Evolutionary conservation across 495 filamentous ascomycete genomes (phyloP), one percentile per base, ranked within the genome.

Genomic region (Podospora anserina): DNA sequence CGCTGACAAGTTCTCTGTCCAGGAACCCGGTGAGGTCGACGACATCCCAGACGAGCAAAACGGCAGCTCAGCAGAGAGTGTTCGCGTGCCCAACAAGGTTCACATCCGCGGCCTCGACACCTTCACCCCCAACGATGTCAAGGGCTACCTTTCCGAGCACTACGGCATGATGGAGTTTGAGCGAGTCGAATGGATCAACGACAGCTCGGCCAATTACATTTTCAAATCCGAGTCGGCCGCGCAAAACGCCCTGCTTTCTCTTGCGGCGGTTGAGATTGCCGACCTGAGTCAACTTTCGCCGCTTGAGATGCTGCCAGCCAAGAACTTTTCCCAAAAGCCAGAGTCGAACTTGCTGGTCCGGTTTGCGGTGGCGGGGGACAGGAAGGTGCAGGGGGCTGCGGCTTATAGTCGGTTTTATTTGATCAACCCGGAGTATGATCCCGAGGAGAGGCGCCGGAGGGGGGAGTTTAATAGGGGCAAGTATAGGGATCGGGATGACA

Each of bases 181-280:
- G 26, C 85, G 86, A 20, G 80, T 97, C 71, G 92, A 97, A 78
- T 99, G 95, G 95, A 94, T 99, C 69, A 91, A 99, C 72, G 95
- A 99, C 76, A 90, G 87, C 19, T 95, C 93, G 0, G 92, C 92
- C 68, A 97, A 97, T 71, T 76, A 97, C 39, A 75, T 94, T 57
- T 99, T 93, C 82, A 85, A 83, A 27, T 78, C 90, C 20, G 87
- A 89, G n/a, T 66, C 66, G 13, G 74, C 84, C n/a, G 94, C 94
- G 0, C 72, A 84, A 2, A 82, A 87, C 62, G 94, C 93, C 16
- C 84, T 99, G n/a, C 74, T 80, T 56, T 85, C 88, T 5, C 83
- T 97, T 60, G 77, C 83, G 11, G 78, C 74, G 2, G 68, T 82
- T 2, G 76, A 78, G 27, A 78, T 83, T 61, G 74, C 78, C 66